A percentile compares a stretch with the other conserved stretches of the same genome.
These are phyloP conservation scores for Murraya koenigii DNA, from an alignment of 345 rosid genomes.

Conservation along the genomic window DNA sequence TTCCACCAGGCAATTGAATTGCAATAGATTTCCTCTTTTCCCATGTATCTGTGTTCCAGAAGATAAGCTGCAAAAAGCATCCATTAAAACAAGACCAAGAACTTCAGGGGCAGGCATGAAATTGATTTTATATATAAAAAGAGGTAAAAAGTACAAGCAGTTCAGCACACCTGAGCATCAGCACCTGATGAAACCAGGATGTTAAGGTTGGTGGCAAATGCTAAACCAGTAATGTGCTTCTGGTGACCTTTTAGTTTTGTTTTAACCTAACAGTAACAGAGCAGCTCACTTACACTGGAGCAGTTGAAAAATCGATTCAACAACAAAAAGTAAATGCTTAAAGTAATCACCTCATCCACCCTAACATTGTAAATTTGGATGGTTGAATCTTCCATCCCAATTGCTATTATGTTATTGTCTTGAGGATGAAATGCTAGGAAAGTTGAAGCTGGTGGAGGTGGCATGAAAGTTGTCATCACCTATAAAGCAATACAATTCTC, in stretches of 20 bases:
- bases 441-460: slow-evolving; percentile 58
- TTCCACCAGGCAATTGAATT: slow-evolving; percentile 63
- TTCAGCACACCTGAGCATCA: slow-evolving; percentile 71
- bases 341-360: slow-evolving; percentile 49
- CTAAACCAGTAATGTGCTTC: slow-evolving; percentile 72
- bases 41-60: slow-evolving; percentile 79
- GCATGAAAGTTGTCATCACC: slow-evolving; percentile 65
- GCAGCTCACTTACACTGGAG: not conserved
- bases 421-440: slow-evolving; percentile 57
- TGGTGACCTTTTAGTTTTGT: slow-evolving; percentile 74
- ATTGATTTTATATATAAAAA: not conserved
- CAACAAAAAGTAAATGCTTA: not conserved
- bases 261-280: slow-evolving; percentile 49
- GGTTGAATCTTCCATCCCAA: slow-evolving; percentile 57
- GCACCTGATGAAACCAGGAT: slow-evolving; percentile 80
- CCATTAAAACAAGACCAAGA: not conserved
- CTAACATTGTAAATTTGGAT: slow-evolving; percentile 54
- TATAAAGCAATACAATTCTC: slow-evolving; percentile 16
- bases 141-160: not conserved
- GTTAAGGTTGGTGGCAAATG: slow-evolving; percentile 61
- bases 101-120: not conserved
- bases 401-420: slow-evolving; percentile 55
- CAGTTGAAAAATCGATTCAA: not conserved
- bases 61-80: slow-evolving; percentile 40
- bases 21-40: slow-evolving; percentile 55